Conservation (phyloP, 23 red algal species). For the Gracilaria gracilis region DNA sequence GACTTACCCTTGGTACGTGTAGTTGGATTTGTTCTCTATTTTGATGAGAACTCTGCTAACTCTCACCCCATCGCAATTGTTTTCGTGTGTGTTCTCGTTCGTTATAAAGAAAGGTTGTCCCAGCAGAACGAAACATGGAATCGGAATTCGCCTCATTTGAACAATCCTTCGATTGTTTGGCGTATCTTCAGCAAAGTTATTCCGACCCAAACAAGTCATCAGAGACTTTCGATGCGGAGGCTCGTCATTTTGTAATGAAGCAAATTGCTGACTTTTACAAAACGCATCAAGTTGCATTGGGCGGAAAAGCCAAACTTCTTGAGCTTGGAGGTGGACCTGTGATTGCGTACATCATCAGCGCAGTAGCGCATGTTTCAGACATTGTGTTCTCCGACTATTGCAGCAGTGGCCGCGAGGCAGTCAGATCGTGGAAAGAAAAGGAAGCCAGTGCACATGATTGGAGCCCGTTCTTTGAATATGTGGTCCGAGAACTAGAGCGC, state of each 20-base stretch:
- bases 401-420: not conserved
- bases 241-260: not conserved
- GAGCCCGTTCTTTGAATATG: slow-evolving; percentile 13
- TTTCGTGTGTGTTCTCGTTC: too few species aligned
- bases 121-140: not conserved
- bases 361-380: not conserved
- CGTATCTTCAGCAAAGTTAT: not conserved
- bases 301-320: not conserved
- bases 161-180: not conserved
- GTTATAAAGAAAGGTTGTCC: too few species aligned
- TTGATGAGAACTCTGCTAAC: too few species aligned
- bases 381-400: slow-evolving; percentile 20
- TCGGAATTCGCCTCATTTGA: not conserved
- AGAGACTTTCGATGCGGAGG: not conserved
- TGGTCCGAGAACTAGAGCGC: not conserved
- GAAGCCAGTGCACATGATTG: not conserved
- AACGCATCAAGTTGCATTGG: not conserved
- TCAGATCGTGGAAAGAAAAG: not conserved
- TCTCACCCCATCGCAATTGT: too few species aligned
- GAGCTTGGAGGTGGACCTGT: slow-evolving; percentile 7
- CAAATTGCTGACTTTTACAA: not conserved
- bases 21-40: too few species aligned
- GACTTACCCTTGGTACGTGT: too few species aligned
- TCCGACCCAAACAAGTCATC: not conserved
- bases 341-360: not conserved